Evolutionary conservation across 148 eudicot genomes (phyloP).

Genomic region (Linanthus parryae): DNA sequence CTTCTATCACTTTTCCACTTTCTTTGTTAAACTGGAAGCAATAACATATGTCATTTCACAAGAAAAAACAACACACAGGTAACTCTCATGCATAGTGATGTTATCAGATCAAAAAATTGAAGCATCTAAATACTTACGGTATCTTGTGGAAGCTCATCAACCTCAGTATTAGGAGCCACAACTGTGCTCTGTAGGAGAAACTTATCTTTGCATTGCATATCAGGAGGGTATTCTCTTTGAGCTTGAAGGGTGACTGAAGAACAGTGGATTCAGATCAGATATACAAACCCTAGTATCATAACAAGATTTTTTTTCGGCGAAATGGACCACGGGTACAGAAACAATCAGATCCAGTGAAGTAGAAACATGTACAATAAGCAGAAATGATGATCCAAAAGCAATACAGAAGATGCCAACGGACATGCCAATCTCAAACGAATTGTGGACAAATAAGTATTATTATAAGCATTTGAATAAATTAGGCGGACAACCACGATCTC

Average conservation of each 20-base stretch:
- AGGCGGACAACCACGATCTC: too few relatives aligned
- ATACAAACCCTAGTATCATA: too few relatives aligned
- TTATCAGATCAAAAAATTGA: background rate
- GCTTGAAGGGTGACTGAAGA: slow-evolving; percentile 85
- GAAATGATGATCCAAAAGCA: background rate
- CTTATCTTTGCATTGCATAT: slow-evolving; percentile 81
- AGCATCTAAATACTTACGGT: slow-evolving; percentile 40
- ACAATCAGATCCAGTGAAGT: background rate
- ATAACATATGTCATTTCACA: slow-evolving; percentile 6
- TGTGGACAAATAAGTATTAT: too few relatives aligned
- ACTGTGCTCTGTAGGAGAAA: slow-evolving; percentile 84
- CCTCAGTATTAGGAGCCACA: slow-evolving; percentile 52
- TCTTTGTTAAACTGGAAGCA: slow-evolving; percentile 67
- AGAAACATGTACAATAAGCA: background rate
- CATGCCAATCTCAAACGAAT: too few relatives aligned
- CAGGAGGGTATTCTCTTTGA: slow-evolving; percentile 75
- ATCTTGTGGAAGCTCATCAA: slow-evolving; percentile 67
- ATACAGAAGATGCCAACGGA: too few relatives aligned
- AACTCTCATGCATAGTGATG: too few relatives aligned
- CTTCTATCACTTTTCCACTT: slow-evolving; percentile 63
- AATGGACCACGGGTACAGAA: too few relatives aligned
- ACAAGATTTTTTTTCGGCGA: too few relatives aligned
- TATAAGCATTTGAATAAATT: too few relatives aligned
- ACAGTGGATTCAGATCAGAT: slow-evolving; percentile 10
- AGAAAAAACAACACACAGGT: too few relatives aligned